Percentiles rank a stretch among this genome's conserved stretches.
Conservation (phyloP, 495 filamentous ascomycete species). For the Staphylotrichum longicolle region DNA sequence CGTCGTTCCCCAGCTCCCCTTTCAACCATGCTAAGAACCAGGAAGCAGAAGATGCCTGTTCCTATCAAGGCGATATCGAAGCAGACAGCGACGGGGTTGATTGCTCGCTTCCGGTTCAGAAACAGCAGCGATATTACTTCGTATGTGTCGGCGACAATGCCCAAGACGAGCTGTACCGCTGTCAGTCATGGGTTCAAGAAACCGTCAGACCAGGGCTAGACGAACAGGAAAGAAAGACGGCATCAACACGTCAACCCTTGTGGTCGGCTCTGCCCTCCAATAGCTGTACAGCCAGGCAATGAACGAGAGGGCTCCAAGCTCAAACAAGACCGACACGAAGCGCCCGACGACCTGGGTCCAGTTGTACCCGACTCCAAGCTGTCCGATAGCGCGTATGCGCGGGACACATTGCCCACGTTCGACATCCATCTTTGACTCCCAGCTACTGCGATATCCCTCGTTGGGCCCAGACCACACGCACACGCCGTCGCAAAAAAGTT, state of each 20-base stretch:
- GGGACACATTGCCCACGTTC: constrained; percentile 5
- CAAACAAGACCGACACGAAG: constrained; percentile 19
- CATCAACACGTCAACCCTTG: constrained; percentile 28
- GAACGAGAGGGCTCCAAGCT: constrained; percentile 21
- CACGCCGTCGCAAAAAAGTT: too few relatives aligned
- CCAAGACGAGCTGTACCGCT: constrained; percentile 17
- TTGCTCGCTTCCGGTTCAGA: constrained; percentile 16
- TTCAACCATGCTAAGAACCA: constrained; percentile 23
- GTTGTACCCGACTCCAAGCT: constrained; percentile 26
- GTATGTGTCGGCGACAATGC: constrained; percentile 21
- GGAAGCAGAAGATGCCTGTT: constrained; percentile 29
- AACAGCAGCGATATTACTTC: constrained; percentile 27
- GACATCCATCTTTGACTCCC: background rate
- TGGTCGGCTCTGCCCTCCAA: constrained; percentile 23
- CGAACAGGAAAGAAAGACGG: constrained; percentile 34
- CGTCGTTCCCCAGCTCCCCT: constrained; percentile 7
- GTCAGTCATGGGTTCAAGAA: background rate
- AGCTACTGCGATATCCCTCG: too few relatives aligned
- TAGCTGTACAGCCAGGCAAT: constrained; percentile 23
- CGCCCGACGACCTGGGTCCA: constrained; percentile 20
- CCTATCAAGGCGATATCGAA: constrained; percentile 26
- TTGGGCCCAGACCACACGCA: too few relatives aligned
- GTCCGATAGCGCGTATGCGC: background rate
- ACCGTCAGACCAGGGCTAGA: background rate
- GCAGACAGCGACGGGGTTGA: constrained; percentile 26